Percentiles rank a stretch among this genome's conserved stretches.
Evolutionary conservation across 1,139 yeast genomes (phyloP).

Genomic region (Suhomyces yuchorum): DNA sequence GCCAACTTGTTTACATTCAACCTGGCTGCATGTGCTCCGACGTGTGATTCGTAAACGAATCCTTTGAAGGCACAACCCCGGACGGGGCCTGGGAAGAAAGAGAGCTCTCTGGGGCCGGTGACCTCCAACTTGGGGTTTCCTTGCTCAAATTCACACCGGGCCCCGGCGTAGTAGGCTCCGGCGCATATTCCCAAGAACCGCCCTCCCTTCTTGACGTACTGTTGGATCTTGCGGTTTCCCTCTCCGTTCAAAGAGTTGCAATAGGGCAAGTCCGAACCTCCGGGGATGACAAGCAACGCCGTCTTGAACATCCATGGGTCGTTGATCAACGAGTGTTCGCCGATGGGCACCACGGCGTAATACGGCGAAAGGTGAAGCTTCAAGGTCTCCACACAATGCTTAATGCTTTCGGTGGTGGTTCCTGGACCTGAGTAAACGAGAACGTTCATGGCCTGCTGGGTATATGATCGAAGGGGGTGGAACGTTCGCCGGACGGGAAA

Average conservation of each 20-base stretch:
- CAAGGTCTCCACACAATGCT: constrained; percentile 77
- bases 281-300: constrained; percentile 82
- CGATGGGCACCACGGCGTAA: constrained; percentile 81
- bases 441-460: constrained; percentile 59
- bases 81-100: constrained; percentile 77
- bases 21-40: constrained; percentile 67
- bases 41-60: constrained; percentile 73
- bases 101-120: constrained; percentile 78
- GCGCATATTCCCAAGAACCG: constrained; percentile 86
- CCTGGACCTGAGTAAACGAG: constrained; percentile 85
- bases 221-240: constrained; percentile 61
- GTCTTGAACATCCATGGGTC: constrained; percentile 93
- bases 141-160: constrained; percentile 78
- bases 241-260: constrained; percentile 70
- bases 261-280: constrained; percentile 93
- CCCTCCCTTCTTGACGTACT: constrained; percentile 80
- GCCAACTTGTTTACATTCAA: constrained; percentile 41
- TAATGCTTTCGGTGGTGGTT: constrained; percentile 82
- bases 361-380: constrained; percentile 78
- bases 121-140: constrained; percentile 75
- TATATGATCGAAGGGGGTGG: not conserved
- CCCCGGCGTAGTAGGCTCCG: constrained; percentile 90
- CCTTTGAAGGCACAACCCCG: constrained; percentile 84
- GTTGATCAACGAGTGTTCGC: constrained; percentile 58
- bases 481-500: not conserved